These are phyloP conservation scores for Podaxis pistillaris DNA, from an alignment of 768 basidiomycete genomes.

Conservation along the genomic window DNA sequence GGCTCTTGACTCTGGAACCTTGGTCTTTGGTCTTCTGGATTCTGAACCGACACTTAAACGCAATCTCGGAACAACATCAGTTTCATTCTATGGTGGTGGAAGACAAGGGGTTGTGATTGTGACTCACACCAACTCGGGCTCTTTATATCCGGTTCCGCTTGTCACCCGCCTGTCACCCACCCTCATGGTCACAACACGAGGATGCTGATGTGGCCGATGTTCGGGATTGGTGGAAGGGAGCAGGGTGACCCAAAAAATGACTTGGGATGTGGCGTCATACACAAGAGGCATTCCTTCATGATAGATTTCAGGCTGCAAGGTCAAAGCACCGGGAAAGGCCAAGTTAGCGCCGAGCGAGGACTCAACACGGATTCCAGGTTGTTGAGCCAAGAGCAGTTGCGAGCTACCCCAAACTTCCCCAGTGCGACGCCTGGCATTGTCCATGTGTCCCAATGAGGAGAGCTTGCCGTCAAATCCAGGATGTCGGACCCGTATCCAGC, in stretches of 20 bases:
- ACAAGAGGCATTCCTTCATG: neutral
- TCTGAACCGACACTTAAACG: neutral
- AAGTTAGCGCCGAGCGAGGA: too few relatives aligned
- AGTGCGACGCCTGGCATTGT: too few relatives aligned
- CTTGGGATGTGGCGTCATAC: neutral
- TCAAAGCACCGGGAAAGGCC: too few relatives aligned
- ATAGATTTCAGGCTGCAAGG: neutral
- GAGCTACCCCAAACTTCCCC: too few relatives aligned
- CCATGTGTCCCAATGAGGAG: too few relatives aligned
- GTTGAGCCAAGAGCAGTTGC: too few relatives aligned
- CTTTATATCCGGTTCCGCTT: neutral
- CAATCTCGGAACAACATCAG: neutral
- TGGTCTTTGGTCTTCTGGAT: too few relatives aligned
- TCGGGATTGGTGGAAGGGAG: neutral
- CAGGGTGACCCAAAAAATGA: neutral
- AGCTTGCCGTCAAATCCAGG: too few relatives aligned
- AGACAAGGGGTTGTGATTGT: neutral
- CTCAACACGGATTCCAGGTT: too few relatives aligned
- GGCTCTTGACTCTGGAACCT: too few relatives aligned
- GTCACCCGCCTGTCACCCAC: too few relatives aligned
- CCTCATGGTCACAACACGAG: neutral
- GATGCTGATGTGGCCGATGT: neutral
- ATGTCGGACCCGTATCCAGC: too few relatives aligned
- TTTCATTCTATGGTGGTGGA: neutral
- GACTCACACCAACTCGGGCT: neutral